Evolutionary conservation across 345 rosid genomes (phyloP), one percentile per base, ranked within the genome.

Genomic region (Brassica cretica): DNA sequence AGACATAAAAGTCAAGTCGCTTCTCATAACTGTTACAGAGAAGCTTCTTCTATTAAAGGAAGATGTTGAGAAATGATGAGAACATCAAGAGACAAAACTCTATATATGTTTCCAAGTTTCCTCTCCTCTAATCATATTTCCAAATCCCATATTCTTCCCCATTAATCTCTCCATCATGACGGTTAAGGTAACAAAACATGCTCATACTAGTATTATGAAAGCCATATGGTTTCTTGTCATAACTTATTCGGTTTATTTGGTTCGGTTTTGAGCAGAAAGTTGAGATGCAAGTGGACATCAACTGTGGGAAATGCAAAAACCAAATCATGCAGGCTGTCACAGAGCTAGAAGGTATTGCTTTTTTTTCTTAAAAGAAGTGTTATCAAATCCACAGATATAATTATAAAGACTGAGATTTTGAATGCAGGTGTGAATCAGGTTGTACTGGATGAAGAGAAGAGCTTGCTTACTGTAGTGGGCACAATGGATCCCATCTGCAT

Each of bases 401-500:
- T 27, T 18, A 2, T 5, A 49, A 41, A 10, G 37, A 35, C 4
- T 62, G 59, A 37, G 53, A 49, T 25, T 4, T 33, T 69, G 37
- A 39, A 55, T 64, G 76, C 79, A 80, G 82, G 83, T 70, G 76
- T 80, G 44, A 58, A 80, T 71, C 63, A 44, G 7, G 80, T 80
- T 59, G 19, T 67, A 24, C 29, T 80, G 6, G 83, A 80, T 80
- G 35, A 56, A 41, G 80, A 80, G 65, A 80, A 75, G 76, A 70
- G 76, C 11, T 44, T 80, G 72, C 80, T 80, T n/a, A 80, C 83
- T 0, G 83, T 75, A 49, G 83, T 80, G 11, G 83, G 83, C 7
- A 75, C 83, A 5, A 80, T 80, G 83, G 83, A 80, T 46, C 79
- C 83, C 0, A 64, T 80, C 4, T 80, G 83, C 58, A 11, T 80